phyloP scores from a whole-genome alignment of 768 basidiomycete genomes.

The Naganishia onofrii region DNA sequence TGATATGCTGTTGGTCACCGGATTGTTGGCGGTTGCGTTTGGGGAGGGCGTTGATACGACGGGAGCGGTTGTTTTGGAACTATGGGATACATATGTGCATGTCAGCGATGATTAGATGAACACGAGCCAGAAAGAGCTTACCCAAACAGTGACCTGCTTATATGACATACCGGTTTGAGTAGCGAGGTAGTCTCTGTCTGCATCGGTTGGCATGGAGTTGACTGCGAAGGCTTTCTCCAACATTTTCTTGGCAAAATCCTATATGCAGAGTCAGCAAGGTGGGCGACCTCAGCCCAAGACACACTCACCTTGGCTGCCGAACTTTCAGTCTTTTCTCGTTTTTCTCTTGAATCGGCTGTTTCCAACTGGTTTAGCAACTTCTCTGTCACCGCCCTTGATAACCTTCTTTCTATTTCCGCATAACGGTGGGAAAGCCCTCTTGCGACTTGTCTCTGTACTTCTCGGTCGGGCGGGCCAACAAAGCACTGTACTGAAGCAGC shows the following conservation, averaged over 20 bases:
- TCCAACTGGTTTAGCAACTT: no score
- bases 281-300: not conserved
- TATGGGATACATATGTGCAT: not conserved
- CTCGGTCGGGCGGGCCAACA: not conserved
- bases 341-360: no score
- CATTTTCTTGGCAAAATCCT: not conserved
- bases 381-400: no score
- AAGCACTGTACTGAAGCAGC: not conserved
- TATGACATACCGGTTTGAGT: constrained; percentile 8
- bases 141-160: constrained; percentile 29
- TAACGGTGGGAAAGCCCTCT: no score
- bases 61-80: constrained; percentile 31
- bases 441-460: not conserved
- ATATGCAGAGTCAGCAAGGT: not conserved
- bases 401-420: no score
- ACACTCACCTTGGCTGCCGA: not conserved
- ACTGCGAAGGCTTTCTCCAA: constrained; percentile 11
- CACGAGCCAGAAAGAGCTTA: not conserved
- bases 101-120: not conserved
- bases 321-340: no score
- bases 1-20: not conserved
- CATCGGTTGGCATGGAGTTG: constrained; percentile 18
- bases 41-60: constrained; percentile 4
- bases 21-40: not conserved
- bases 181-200: constrained; percentile 19